phyloP scores from a whole-genome alignment of 1,284 basidiomycete genomes.

The Cutaneotrichosporon sp. region DNA sequence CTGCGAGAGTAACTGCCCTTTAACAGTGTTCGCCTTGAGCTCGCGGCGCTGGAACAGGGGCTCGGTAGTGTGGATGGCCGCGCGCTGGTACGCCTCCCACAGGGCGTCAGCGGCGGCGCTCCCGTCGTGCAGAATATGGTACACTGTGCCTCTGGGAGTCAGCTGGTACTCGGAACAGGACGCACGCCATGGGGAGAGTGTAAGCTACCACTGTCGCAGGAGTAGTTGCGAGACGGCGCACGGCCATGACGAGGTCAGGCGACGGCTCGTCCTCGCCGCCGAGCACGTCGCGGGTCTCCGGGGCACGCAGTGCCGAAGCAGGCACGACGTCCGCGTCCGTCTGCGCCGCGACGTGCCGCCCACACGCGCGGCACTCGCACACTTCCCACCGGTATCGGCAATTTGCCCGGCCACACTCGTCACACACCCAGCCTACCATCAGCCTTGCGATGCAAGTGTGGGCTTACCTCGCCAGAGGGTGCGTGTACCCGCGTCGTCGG shows the following conservation, averaged over 20 bases:
- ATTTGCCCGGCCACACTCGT: conserved; percentile 37
- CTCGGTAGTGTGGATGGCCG: conserved; percentile 20
- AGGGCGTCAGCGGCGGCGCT: conserved; percentile 18
- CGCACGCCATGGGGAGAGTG: conserved; percentile 13
- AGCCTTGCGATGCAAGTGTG: not conserved
- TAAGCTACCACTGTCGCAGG: conserved; percentile 12
- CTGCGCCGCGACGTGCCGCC: conserved; percentile 1
- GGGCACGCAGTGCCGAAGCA: not conserved
- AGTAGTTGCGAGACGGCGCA: not conserved
- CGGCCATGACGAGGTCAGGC: not conserved
- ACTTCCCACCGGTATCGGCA: conserved; percentile 41
- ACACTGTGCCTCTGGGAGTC: conserved; percentile 25
- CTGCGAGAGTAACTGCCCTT: conserved; percentile 32
- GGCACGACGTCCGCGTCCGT: conserved; percentile 6
- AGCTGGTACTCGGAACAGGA: not conserved
- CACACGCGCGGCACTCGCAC: conserved; percentile 23
- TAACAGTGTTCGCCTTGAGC: conserved; percentile 18
- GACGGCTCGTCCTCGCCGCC: conserved; percentile 5
- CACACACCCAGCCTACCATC: conserved; percentile 38
- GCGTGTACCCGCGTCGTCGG: conserved; percentile 16
- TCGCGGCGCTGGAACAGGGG: conserved; percentile 37
- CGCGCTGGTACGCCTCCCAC: conserved; percentile 31
- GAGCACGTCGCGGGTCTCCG: conserved; percentile 2
- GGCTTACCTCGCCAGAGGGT: conserved; percentile 29
- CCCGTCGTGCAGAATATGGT: conserved; percentile 24